Conservation (phyloP, 805 yeast genomes). For the Wickerhamomyces mucosus region DNA sequence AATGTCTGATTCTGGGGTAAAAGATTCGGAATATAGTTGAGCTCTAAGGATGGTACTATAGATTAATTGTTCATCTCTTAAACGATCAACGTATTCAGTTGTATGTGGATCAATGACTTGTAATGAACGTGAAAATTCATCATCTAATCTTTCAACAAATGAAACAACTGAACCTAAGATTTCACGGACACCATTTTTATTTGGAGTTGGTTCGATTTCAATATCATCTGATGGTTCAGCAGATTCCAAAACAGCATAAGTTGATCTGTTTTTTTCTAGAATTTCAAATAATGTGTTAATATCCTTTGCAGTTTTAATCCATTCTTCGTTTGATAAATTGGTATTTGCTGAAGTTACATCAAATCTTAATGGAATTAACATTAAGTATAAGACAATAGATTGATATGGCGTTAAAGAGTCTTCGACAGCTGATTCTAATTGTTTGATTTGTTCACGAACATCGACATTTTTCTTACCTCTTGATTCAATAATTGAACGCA, state of each 20-base stretch:
- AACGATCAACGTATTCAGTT: constrained; percentile 82
- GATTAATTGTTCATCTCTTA: constrained; percentile 75
- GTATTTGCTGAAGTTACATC: constrained; percentile 66
- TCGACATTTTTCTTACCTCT: constrained; percentile 96
- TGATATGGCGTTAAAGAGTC: constrained; percentile 58
- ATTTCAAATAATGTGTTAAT: constrained; percentile 52
- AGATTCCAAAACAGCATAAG: constrained; percentile 66
- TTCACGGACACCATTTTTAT: constrained; percentile 57
- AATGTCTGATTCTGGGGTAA: constrained; percentile 33
- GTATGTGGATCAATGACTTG: constrained; percentile 92
- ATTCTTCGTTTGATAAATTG: constrained; percentile 67
- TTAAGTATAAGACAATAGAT: constrained; percentile 63
- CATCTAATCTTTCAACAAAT: constrained; percentile 87
- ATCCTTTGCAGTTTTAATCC: constrained; percentile 65
- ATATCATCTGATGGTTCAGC: constrained; percentile 67
- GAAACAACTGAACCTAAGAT: constrained; percentile 81
- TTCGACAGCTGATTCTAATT: constrained; percentile 50
- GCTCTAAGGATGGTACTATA: constrained; percentile 74
- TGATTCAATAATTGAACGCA: constrained; percentile 70
- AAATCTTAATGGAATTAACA: constrained; percentile 80
- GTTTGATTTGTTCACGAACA: constrained; percentile 62
- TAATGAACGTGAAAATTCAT: constrained; percentile 82
- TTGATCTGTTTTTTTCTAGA: constrained; percentile 49
- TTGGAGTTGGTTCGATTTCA: constrained; percentile 56
- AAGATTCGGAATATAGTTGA: constrained; percentile 75